Conservation (phyloP, 1,284 basidiomycete species). For the Heterobasidion irregulare region DNA sequence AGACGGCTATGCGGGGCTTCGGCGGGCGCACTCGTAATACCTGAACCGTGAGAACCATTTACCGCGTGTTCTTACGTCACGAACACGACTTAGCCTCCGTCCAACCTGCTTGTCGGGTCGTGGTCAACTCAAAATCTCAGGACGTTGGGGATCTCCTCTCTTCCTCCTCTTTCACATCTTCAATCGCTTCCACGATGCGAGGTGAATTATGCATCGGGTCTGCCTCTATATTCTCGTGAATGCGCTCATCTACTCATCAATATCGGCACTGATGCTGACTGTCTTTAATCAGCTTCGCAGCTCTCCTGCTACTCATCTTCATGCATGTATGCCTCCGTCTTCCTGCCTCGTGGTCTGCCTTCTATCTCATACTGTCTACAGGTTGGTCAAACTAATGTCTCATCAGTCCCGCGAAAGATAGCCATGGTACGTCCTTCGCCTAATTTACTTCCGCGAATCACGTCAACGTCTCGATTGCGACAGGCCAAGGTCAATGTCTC, state of each 20-base stretch:
- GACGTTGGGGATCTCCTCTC: conserved; percentile 1
- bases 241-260: conserved; percentile 3
- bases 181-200: conserved; percentile 30
- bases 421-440: conserved; percentile 48
- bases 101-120: neutral
- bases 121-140: neutral
- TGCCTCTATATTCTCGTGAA: conserved; percentile 62
- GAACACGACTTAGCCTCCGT: neutral
- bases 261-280: conserved; percentile 10
- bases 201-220: conserved; percentile 66
- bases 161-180: conserved; percentile 6
- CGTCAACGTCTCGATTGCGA: conserved; percentile 7
- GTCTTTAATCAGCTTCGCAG: conserved; percentile 39
- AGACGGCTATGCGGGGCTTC: too few species aligned
- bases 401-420: conserved; percentile 59
- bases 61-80: neutral
- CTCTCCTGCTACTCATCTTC: conserved; percentile 69
- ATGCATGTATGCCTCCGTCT: conserved; percentile 48
- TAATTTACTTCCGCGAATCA: neutral
- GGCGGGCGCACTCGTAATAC: too few species aligned
- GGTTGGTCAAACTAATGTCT: conserved; percentile 78
- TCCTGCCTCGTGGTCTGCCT: conserved; percentile 13
- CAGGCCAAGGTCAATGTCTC: conserved; percentile 66
- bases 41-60: neutral
- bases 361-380: conserved; percentile 30